These are phyloP conservation scores for Orbilia blumenaviensis DNA, from an alignment of 2,329 filamentous ascomycete species.

Conservation along the genomic window DNA sequence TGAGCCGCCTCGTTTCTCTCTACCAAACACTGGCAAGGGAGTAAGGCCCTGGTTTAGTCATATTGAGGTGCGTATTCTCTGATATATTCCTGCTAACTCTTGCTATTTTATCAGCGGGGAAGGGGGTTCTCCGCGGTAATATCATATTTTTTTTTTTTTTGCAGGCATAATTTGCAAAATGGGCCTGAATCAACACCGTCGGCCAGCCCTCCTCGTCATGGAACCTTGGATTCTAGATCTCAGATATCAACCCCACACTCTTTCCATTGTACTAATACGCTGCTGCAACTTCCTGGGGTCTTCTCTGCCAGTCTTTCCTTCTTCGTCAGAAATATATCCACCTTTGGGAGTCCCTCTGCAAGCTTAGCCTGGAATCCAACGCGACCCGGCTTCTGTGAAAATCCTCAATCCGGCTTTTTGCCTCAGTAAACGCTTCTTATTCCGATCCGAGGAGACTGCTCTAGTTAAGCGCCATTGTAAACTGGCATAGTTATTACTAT, in stretches of 20 bases:
- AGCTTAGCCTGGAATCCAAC: constrained; percentile 37
- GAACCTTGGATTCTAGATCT: constrained; percentile 1
- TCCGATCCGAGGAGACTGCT: not conserved
- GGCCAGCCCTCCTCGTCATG: not conserved
- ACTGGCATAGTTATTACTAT: constrained; percentile 6
- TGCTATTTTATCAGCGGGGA: not conserved
- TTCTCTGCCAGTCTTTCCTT: constrained; percentile 10
- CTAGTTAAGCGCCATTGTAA: constrained; percentile 10
- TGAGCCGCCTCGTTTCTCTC: constrained; percentile 29
- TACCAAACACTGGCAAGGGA: constrained; percentile 2
- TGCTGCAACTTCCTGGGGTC: not conserved
- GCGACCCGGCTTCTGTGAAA: constrained; percentile 12
- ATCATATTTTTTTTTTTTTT: not conserved
- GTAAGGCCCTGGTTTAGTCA: constrained; percentile 29
- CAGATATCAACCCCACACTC: not conserved
- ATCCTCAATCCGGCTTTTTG: not conserved
- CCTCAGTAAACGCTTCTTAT: not conserved
- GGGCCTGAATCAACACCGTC: constrained; percentile 7
- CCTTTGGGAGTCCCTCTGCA: constrained; percentile 3
- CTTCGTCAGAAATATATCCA: constrained; percentile 23
- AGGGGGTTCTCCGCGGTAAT: not conserved
- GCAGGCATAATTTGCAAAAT: constrained; percentile 1
- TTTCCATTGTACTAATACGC: not conserved
- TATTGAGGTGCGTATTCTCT: constrained; percentile 24
- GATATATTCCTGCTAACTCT: constrained; percentile 13